phyloP scores from a whole-genome alignment of 2,329 filamentous ascomycete species.

The Exophiala dermatitidis region DNA sequence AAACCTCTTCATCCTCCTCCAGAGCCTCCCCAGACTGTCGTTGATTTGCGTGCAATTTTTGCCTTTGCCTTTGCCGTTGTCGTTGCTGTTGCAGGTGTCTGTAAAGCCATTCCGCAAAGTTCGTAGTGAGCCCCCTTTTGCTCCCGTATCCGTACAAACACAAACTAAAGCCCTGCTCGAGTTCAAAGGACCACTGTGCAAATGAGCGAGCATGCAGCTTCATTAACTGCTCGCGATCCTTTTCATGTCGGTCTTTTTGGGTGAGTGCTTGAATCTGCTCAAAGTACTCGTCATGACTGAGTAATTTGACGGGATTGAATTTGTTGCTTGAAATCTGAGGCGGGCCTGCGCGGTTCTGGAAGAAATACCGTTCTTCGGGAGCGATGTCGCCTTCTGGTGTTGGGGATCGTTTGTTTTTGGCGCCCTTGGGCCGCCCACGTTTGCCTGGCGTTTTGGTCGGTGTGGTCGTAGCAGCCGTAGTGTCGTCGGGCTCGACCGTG shows the following conservation, averaged over 20 bases:
- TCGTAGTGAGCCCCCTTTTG: slow-evolving; percentile 66
- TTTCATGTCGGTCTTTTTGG: slow-evolving; percentile 58
- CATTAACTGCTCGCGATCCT: slow-evolving; percentile 64
- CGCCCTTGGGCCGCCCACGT: slow-evolving; percentile 51
- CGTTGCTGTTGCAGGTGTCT: slow-evolving; percentile 24
- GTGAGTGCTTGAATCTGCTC: slow-evolving; percentile 51
- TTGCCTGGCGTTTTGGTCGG: slow-evolving; percentile 47
- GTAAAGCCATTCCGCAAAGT: slow-evolving; percentile 67
- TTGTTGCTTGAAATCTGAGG: slow-evolving; percentile 83
- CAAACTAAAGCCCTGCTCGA: slow-evolving; percentile 76
- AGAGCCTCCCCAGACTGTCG: too few species aligned
- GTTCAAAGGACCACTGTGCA: slow-evolving; percentile 86
- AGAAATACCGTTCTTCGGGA: slow-evolving; percentile 86
- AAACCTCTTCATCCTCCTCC: background rate
- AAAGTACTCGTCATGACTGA: slow-evolving; percentile 92
- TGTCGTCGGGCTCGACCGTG: slow-evolving; percentile 29
- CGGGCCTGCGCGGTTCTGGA: slow-evolving; percentile 75
- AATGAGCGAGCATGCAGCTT: slow-evolving; percentile 74
- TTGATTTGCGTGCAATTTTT: too few species aligned
- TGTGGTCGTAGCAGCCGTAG: slow-evolving; percentile 36
- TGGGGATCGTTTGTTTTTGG: slow-evolving; percentile 58
- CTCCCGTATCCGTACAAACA: slow-evolving; percentile 92
- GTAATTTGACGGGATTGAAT: slow-evolving; percentile 62
- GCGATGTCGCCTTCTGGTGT: slow-evolving; percentile 76
- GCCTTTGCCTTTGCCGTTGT: too few species aligned